These are phyloP conservation scores for Calophaca sinica DNA, from an alignment of 306 rosid species.

Conservation along the genomic window DNA sequence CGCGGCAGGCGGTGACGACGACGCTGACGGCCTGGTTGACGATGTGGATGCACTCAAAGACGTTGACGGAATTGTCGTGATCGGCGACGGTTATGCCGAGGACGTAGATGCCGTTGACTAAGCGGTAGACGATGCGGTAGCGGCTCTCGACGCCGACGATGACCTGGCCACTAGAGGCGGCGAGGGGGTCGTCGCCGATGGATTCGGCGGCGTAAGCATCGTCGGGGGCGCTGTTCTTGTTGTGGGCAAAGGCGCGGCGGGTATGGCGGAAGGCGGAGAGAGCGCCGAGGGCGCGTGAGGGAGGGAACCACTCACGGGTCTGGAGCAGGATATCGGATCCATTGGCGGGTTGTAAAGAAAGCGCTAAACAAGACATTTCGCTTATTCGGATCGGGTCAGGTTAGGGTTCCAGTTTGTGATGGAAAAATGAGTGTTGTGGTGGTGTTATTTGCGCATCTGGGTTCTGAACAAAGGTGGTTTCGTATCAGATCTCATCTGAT, in stretches of 20 bases:
- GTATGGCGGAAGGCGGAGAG: slow-evolving; percentile 91
- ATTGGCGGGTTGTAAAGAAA: slow-evolving; percentile 83
- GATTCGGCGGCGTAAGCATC: slow-evolving; percentile 74
- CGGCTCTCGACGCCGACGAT: slow-evolving; percentile 95
- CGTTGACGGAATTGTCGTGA: slow-evolving; percentile 80
- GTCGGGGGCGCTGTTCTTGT: slow-evolving; percentile 45
- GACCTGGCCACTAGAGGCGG: slow-evolving; percentile 92
- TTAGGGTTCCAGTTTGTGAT: slow-evolving; percentile 30
- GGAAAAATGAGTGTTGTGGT: not conserved
- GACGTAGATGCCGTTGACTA: slow-evolving; percentile 89
- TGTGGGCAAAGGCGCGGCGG: slow-evolving; percentile 67
- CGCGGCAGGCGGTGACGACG: slow-evolving; percentile 87
- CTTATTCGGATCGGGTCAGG: slow-evolving; percentile 30
- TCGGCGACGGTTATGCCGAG: slow-evolving; percentile 92
- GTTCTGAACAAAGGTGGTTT: not conserved
- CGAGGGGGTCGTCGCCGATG: slow-evolving; percentile 87
- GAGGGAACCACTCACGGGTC: slow-evolving; percentile 97
- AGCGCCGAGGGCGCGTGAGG: slow-evolving; percentile 88
- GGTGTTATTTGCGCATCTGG: slow-evolving; percentile 3
- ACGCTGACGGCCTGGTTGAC: slow-evolving; percentile 96
- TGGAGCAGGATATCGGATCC: slow-evolving; percentile 90
- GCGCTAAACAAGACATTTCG: slow-evolving; percentile 84
- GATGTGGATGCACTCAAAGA: slow-evolving; percentile 87
- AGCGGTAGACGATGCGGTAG: slow-evolving; percentile 84
- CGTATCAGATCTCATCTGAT: slow-evolving; percentile 25